Evolutionary conservation across 2,329 filamentous ascomycete species (phyloP).

Genomic region (Alternaria gansuensis): DNA sequence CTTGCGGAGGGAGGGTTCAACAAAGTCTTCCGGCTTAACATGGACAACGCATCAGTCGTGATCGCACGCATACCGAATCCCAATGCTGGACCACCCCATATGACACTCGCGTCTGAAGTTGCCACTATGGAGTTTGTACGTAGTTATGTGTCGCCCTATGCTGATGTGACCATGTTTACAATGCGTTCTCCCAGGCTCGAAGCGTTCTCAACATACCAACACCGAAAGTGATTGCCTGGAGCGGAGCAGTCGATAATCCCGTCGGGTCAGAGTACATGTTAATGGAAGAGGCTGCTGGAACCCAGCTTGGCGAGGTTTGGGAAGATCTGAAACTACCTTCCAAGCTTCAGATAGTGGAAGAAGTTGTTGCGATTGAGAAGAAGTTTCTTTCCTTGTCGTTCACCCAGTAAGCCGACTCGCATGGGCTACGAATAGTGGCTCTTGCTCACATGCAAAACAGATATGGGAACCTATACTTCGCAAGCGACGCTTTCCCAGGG

Average conservation of each 20-base stretch:
- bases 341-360: slow-evolving; percentile 46
- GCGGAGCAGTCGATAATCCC: slow-evolving; percentile 34
- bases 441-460: slow-evolving; percentile 27
- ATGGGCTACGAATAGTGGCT: slow-evolving; percentile 18
- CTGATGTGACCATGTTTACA: slow-evolving; percentile 17
- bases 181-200: slow-evolving; percentile 31
- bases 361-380: slow-evolving; percentile 50
- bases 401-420: slow-evolving; percentile 35
- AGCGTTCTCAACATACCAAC: slow-evolving; percentile 42
- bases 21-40: slow-evolving; percentile 50
- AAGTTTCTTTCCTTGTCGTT: slow-evolving; percentile 52
- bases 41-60: slow-evolving; percentile 40
- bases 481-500: slow-evolving; percentile 42
- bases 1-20: slow-evolving; percentile 52
- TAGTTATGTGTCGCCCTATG: slow-evolving; percentile 7
- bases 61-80: slow-evolving; percentile 49
- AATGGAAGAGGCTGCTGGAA: slow-evolving; percentile 33
- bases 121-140: slow-evolving; percentile 50
- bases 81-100: slow-evolving; percentile 42
- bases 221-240: slow-evolving; percentile 44
- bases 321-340: slow-evolving; percentile 33
- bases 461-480: slow-evolving; percentile 54
- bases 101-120: slow-evolving; percentile 47
- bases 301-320: slow-evolving; percentile 43
- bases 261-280: slow-evolving; percentile 42